Conservation (phyloP, 176 grass and related monocot species). For the Oryza nivara region DNA sequence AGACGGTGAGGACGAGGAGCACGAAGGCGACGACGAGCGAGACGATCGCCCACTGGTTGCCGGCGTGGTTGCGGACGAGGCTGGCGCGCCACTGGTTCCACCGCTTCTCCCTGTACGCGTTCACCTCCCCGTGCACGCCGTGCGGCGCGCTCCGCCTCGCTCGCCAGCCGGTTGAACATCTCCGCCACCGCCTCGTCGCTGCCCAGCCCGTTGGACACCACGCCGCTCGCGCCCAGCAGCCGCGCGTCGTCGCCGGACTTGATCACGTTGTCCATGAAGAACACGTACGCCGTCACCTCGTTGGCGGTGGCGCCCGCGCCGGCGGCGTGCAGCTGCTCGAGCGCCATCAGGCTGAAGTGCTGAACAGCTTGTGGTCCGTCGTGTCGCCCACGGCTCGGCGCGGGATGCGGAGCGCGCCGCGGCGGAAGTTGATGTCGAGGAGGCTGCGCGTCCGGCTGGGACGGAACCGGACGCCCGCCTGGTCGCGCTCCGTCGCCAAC, state of each 20-base stretch:
- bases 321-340: conserved; percentile 16
- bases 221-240: conserved; percentile 47
- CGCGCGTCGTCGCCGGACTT: conserved; percentile 51
- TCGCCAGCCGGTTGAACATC: conserved; percentile 53
- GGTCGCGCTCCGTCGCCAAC: not conserved
- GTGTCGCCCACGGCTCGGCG: not conserved
- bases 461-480: not conserved
- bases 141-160: conserved; percentile 52
- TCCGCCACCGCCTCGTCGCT: conserved; percentile 56
- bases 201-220: conserved; percentile 50
- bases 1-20: conserved; percentile 10
- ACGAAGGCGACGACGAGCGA: conserved; percentile 51
- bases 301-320: conserved; percentile 45
- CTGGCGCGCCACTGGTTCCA: conserved; percentile 56
- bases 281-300: conserved; percentile 59
- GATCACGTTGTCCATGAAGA: conserved; percentile 73
- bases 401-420: not conserved
- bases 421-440: not conserved
- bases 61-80: conserved; percentile 56
- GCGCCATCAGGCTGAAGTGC: not conserved
- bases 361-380: not conserved
- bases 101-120: conserved; percentile 40
- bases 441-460: not conserved
- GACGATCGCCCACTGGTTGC: conserved; percentile 46
- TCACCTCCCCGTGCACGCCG: conserved; percentile 50